Conservation (phyloP, 1,284 basidiomycete species). For the Tremellales sp. region DNA sequence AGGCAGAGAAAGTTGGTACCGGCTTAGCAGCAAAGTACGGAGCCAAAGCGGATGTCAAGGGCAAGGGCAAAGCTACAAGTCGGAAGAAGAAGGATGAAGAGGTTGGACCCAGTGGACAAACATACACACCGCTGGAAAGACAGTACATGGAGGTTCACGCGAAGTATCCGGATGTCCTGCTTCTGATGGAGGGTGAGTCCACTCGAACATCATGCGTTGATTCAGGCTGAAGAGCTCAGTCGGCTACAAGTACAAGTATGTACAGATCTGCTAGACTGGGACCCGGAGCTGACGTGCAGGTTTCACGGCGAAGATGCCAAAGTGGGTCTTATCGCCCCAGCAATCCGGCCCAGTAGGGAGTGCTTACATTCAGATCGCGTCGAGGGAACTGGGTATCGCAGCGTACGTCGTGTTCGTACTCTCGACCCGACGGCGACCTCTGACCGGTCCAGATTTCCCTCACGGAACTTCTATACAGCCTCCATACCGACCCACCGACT, state of each 20-base stretch:
- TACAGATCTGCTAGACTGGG: not conserved
- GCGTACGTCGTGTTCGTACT: slow-evolving; percentile 30
- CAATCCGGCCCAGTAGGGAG: not conserved
- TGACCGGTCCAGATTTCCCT: slow-evolving; percentile 53
- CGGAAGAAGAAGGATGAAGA: slow-evolving; percentile 51
- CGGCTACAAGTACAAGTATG: slow-evolving; percentile 72
- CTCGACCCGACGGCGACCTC: not conserved
- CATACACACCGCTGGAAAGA: slow-evolving; percentile 77
- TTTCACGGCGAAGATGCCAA: slow-evolving; percentile 89
- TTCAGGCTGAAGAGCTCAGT: slow-evolving; percentile 45
- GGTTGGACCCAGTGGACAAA: slow-evolving; percentile 68
- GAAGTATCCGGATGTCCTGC: slow-evolving; percentile 67
- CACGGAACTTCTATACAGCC: slow-evolving; percentile 76
- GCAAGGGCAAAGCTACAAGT: slow-evolving; percentile 39
- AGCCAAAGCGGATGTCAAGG: slow-evolving; percentile 15
- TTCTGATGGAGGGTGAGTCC: slow-evolving; percentile 66
- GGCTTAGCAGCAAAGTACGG: slow-evolving; percentile 34
- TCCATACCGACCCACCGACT: slow-evolving; percentile 77
- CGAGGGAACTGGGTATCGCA: slow-evolving; percentile 75
- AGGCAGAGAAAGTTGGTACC: slow-evolving; percentile 17
- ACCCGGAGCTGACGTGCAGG: slow-evolving; percentile 26
- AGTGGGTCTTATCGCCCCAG: slow-evolving; percentile 43
- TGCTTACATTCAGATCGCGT: slow-evolving; percentile 58
- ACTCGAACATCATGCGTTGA: not conserved
- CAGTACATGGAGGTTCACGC: slow-evolving; percentile 71